These are phyloP conservation scores for Salix purpurea DNA, from an alignment of 345 rosid species.

Conservation along the genomic window DNA sequence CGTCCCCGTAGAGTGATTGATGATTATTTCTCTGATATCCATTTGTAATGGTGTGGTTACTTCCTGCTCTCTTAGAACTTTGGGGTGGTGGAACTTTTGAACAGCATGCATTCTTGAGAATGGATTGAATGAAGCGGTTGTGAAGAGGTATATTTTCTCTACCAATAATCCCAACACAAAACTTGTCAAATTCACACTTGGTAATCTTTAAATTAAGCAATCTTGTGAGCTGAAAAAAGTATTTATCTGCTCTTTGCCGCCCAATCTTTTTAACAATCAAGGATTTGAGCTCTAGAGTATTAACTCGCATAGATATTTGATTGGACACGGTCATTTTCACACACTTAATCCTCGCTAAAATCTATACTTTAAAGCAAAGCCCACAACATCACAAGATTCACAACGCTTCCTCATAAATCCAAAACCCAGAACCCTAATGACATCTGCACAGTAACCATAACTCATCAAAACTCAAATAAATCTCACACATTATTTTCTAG, in stretches of 20 bases:
- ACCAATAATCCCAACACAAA: conserved; percentile 37
- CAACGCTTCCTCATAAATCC: background rate
- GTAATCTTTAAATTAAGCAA: conserved; percentile 34
- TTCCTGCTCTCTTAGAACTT: conserved; percentile 22
- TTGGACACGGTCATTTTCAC: background rate
- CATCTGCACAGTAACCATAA: conserved; percentile 17
- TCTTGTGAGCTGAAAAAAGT: conserved; percentile 31
- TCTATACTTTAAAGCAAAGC: conserved; percentile 17
- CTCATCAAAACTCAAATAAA: background rate
- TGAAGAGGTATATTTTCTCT: conserved; percentile 40
- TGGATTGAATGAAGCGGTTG: conserved; percentile 16
- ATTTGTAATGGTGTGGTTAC: conserved; percentile 23
- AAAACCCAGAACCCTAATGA: conserved; percentile 14
- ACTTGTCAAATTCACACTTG: conserved; percentile 38
- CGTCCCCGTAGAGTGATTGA: conserved; percentile 40
- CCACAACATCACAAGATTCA: conserved; percentile 15
- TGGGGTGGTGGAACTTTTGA: conserved; percentile 11
- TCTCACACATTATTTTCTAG: background rate
- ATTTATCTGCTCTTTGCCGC: conserved; percentile 29
- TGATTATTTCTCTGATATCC: conserved; percentile 39
- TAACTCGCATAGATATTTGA: conserved; percentile 1
- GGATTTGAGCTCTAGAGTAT: conserved; percentile 34
- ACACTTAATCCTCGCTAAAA: conserved; percentile 2
- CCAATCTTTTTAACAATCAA: conserved; percentile 40
- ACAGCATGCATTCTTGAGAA: conserved; percentile 13